Evolutionary conservation across 2,329 filamentous ascomycete genomes (phyloP).

Genomic region (Curvularia spicifera): DNA sequence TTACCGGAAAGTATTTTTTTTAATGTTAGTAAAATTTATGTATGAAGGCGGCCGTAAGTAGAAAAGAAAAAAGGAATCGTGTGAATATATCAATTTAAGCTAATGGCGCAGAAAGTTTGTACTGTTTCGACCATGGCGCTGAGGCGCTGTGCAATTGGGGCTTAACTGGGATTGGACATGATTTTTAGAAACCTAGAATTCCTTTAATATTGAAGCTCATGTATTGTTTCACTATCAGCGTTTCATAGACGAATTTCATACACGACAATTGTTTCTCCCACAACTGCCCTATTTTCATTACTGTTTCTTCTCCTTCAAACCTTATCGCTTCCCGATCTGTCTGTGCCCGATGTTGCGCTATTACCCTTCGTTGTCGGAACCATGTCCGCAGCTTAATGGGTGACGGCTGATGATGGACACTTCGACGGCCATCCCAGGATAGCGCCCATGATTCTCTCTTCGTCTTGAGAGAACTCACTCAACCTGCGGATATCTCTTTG

Average conservation of each 20-base stretch:
- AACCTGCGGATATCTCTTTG: no score
- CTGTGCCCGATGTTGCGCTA: no score
- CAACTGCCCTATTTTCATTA: not conserved
- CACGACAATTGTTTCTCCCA: not conserved
- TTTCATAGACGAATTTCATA: not conserved
- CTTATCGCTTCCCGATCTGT: not conserved
- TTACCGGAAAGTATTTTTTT: not conserved
- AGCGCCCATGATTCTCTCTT: no score
- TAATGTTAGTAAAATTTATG: accelerated
- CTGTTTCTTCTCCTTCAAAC: not conserved
- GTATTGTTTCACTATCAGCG: not conserved
- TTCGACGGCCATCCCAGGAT: no score
- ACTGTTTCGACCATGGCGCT: not conserved
- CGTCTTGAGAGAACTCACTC: no score
- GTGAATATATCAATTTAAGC: not conserved
- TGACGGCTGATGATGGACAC: no score
- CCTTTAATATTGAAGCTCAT: not conserved
- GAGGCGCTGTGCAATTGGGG: not conserved
- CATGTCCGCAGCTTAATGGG: not conserved
- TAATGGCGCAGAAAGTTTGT: not conserved
- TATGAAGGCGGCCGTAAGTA: not conserved
- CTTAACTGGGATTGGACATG: not conserved
- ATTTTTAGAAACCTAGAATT: not conserved
- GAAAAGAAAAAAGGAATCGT: not conserved
- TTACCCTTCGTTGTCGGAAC: not conserved